Evolutionary conservation across 2,329 filamentous ascomycete genomes (phyloP), one percentile per base, ranked within the genome.

Genomic region (Exutisphaerella laricina): DNA sequence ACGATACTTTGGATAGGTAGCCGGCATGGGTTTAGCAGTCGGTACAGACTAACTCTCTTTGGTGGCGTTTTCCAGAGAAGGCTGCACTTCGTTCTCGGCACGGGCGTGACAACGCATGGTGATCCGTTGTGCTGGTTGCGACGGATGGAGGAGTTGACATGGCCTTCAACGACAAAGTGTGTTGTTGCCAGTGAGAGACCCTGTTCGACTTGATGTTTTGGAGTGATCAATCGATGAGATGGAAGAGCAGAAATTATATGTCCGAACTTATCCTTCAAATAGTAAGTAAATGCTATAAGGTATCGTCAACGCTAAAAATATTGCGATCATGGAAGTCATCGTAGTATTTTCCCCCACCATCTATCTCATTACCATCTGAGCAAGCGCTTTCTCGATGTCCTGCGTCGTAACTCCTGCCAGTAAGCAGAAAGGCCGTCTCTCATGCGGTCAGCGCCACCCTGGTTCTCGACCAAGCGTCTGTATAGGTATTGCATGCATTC

Each of bases 401-500:
- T 43, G 10, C 40, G 26, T 25, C 33, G 28, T n/a, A 43, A 16
- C 35, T 38, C 41, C 20, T 36, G 33, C 26, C 41, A 28, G 14
- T 44, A 39, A 21, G 25, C 36, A 17, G 34, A 20, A 18, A 36
- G 25, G 5, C 36, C 41, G 35, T 40, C 35, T 35, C 22, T 35
- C 33, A 54, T 51, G 21, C 55, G 38, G 10, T 54, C 55, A 3
- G 52, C 48, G n/a, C 50, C 55, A 25, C 55, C 53, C 29, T 49
- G 48, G 20, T 60, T 60, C 47, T 60, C 58, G 1, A 53, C 48
- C 5, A 53, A 48, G 31, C 58, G 50, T 21, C 58, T 41, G 12
- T 56, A 41, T 13, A 60, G 47, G 31, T 57, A 60, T 22, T 58
- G 55, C 49, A 60, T 54, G 46, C 58, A 60, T 33, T 60, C 58